Conservation (phyloP, 2,329 filamentous ascomycete genomes). For the Hortaea werneckii region DNA sequence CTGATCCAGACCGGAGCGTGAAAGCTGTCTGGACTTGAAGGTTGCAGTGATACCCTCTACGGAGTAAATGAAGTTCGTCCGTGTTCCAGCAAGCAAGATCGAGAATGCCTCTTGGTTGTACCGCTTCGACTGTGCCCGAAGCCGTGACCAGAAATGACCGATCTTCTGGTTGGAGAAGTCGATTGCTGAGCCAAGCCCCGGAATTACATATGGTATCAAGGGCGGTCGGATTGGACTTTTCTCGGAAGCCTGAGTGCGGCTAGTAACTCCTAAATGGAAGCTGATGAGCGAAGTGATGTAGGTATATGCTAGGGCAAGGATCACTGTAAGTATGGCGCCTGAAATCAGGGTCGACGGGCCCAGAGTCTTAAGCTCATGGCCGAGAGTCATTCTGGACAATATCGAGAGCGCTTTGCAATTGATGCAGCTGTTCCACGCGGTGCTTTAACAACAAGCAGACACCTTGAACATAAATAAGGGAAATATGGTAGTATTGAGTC, state of each 20-base stretch:
- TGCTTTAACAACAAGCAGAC: background rate
- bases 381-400: background rate
- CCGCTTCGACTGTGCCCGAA: background rate
- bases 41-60: slow-evolving; percentile 9
- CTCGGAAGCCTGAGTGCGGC: background rate
- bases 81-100: slow-evolving; percentile 10
- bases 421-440: background rate
- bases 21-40: slow-evolving; percentile 9
- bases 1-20: slow-evolving; percentile 9
- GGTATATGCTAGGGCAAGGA: slow-evolving; percentile 1
- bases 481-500: background rate
- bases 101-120: slow-evolving; percentile 8
- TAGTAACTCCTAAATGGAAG: background rate
- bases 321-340: background rate
- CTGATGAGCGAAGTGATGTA: background rate
- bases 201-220: slow-evolving; percentile 12
- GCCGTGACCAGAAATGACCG: slow-evolving; percentile 12
- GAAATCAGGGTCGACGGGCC: background rate
- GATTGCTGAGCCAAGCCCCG: slow-evolving; percentile 13
- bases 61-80: slow-evolving; percentile 12
- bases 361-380: background rate
- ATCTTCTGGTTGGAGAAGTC: slow-evolving; percentile 12
- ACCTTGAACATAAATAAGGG: background rate
- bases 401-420: background rate
- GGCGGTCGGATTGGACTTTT: slow-evolving; percentile 3